Conservation (phyloP, 345 rosid species). For the Xanthoceras sorbifolium region DNA sequence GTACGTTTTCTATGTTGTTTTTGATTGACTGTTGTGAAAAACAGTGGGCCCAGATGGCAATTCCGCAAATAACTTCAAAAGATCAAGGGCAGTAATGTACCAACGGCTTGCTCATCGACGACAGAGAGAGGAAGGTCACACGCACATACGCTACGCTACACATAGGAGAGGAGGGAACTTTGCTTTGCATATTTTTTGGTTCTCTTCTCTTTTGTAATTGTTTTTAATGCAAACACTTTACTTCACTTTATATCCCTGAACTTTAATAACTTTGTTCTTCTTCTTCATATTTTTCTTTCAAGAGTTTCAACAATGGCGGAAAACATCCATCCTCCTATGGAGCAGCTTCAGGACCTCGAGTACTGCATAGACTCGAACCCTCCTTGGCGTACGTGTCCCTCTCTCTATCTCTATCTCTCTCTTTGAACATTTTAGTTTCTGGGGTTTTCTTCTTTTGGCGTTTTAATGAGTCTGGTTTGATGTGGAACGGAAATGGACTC, state of each 20-base stretch:
- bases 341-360: constrained; percentile 95
- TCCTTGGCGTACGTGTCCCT: constrained; percentile 75
- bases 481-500: constrained; percentile 16
- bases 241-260: constrained; percentile 59
- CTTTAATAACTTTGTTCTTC: constrained; percentile 39
- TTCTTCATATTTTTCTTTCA: constrained; percentile 10
- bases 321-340: constrained; percentile 78
- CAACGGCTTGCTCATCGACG: constrained; percentile 17
- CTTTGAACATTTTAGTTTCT: neutral
- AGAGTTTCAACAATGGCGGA: constrained; percentile 53
- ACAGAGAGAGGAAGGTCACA: neutral
- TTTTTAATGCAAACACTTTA: constrained; percentile 20
- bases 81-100: constrained; percentile 19
- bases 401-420: neutral
- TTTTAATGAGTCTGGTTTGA: neutral
- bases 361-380: constrained; percentile 99
- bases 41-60: constrained; percentile 20
- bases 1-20: constrained; percentile 5
- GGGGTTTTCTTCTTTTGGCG: neutral
- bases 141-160: neutral
- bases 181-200: constrained; percentile 47
- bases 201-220: constrained; percentile 6
- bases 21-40: neutral
- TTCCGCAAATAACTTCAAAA: constrained; percentile 19
- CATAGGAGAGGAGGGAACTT: constrained; percentile 27